Conservation (phyloP, 805 yeast genomes). For the Blastobotrys chiropterorum region DNA sequence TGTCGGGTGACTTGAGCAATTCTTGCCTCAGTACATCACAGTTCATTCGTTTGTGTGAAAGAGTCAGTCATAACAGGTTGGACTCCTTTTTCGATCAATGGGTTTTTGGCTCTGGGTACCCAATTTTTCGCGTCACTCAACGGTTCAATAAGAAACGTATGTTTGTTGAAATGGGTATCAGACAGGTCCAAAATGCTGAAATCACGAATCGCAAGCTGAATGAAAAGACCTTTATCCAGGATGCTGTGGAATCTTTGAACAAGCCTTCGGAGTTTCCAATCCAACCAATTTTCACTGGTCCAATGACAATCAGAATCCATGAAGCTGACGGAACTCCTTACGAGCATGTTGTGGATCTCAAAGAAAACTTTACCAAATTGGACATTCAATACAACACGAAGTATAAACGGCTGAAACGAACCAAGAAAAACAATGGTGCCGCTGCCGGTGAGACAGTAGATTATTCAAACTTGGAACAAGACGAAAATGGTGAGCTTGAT, state of each 20-base stretch:
- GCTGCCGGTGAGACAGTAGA: slow-evolving; percentile 7
- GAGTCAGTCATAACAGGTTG: slow-evolving; percentile 79
- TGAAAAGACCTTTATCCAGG: slow-evolving; percentile 34
- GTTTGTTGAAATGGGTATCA: slow-evolving; percentile 88
- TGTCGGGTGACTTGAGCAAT: slow-evolving; percentile 86
- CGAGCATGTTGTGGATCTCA: slow-evolving; percentile 90
- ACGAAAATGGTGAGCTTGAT: slow-evolving; percentile 22
- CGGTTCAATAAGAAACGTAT: slow-evolving; percentile 89
- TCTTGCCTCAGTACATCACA: slow-evolving; percentile 75
- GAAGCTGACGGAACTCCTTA: slow-evolving; percentile 99
- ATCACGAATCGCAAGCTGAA: slow-evolving; percentile 34
- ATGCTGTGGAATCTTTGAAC: slow-evolving; percentile 30
- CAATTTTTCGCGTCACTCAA: slow-evolving; percentile 82
- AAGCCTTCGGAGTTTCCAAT: slow-evolving; percentile 11
- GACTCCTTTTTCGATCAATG: slow-evolving; percentile 87
- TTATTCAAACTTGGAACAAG: slow-evolving; percentile 13
- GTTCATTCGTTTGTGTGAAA: slow-evolving; percentile 90
- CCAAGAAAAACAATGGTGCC: slow-evolving; percentile 34
- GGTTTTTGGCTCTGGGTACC: slow-evolving; percentile 86
- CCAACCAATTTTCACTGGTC: slow-evolving; percentile 61
- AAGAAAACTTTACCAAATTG: slow-evolving; percentile 75
- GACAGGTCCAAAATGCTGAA: slow-evolving; percentile 78
- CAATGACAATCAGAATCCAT: slow-evolving; percentile 93
- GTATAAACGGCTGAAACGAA: slow-evolving; percentile 72
- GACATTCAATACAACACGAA: slow-evolving; percentile 95